Conservation (phyloP, 2,329 filamentous ascomycete genomes). For the Mollisiaceae sp. region DNA sequence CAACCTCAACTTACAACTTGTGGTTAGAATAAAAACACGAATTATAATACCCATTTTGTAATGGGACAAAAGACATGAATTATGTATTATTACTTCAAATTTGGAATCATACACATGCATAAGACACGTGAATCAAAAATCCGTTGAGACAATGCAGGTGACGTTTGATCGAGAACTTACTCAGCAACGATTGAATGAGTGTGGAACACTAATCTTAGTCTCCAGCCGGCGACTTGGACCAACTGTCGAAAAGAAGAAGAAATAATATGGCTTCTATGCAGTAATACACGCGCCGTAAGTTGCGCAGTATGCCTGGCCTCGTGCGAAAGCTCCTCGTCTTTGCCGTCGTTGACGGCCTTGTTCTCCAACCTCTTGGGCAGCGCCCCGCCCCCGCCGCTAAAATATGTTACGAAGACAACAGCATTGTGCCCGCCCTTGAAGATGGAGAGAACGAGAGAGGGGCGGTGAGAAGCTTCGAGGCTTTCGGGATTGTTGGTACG, state of each 20-base stretch:
- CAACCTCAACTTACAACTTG: too few relatives aligned
- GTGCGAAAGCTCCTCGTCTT: slow-evolving; percentile 43
- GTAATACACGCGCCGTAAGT: slow-evolving; percentile 25
- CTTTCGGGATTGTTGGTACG: slow-evolving; percentile 44
- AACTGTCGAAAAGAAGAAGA: background rate
- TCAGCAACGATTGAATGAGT: background rate
- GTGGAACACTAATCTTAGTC: background rate
- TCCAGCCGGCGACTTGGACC: background rate
- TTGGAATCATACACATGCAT: too few relatives aligned
- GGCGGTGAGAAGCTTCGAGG: slow-evolving; percentile 40
- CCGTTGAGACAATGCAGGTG: too few relatives aligned
- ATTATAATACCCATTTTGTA: too few relatives aligned
- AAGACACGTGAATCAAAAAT: too few relatives aligned
- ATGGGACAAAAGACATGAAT: too few relatives aligned
- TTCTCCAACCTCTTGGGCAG: slow-evolving; percentile 42
- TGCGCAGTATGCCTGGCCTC: slow-evolving; percentile 42
- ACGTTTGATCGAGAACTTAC: too few relatives aligned
- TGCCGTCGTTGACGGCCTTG: slow-evolving; percentile 43
- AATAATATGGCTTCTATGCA: background rate
- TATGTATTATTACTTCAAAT: too few relatives aligned
- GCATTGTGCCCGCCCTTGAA: slow-evolving; percentile 33
- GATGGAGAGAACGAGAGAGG: slow-evolving; percentile 26
- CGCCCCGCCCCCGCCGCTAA: slow-evolving; percentile 37
- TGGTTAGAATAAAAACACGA: too few relatives aligned
- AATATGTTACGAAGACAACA: slow-evolving; percentile 41